phyloP scores from a whole-genome alignment of 1,284 basidiomycete genomes.

The Marasmius tenuissimus region DNA sequence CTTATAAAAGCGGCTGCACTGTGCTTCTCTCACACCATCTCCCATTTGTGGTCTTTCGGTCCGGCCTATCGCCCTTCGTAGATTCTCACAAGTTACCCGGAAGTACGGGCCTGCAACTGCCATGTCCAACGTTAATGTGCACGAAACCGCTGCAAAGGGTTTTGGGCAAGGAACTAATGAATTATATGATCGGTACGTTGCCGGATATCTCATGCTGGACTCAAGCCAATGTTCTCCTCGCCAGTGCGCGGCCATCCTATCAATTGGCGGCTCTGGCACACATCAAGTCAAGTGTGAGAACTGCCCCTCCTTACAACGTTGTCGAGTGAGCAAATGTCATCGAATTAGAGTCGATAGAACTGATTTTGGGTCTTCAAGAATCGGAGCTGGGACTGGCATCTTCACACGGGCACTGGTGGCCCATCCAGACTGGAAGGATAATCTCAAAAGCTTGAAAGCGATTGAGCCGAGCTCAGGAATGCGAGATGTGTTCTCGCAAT shows the following conservation, averaged over 20 bases:
- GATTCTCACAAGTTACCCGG: too few relatives aligned
- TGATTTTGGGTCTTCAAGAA: conserved; percentile 33
- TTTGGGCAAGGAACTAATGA: conserved; percentile 75
- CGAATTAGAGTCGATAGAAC: not conserved
- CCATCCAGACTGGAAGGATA: conserved; percentile 52
- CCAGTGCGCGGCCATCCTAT: conserved; percentile 72
- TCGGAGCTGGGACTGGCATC: conserved; percentile 76
- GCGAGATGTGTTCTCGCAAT: conserved; percentile 59
- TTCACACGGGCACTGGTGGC: conserved; percentile 76
- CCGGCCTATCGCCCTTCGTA: too few relatives aligned
- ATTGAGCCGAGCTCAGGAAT: conserved; percentile 76
- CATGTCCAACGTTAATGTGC: not conserved
- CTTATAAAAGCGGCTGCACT: too few relatives aligned
- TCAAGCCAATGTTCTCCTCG: not conserved
- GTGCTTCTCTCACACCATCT: too few relatives aligned
- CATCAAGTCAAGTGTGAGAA: conserved; percentile 48
- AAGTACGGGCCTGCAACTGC: too few relatives aligned
- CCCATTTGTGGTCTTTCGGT: too few relatives aligned
- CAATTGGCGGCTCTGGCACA: conserved; percentile 54
- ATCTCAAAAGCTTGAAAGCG: conserved; percentile 55
- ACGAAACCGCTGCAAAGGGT: conserved; percentile 32
- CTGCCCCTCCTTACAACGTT: conserved; percentile 50
- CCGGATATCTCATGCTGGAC: not conserved
- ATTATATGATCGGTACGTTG: conserved; percentile 72
- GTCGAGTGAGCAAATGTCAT: conserved; percentile 56